Base-by-base conservation (phyloP, 345 rosid species). In the Bruguiera sexangula region DNA sequence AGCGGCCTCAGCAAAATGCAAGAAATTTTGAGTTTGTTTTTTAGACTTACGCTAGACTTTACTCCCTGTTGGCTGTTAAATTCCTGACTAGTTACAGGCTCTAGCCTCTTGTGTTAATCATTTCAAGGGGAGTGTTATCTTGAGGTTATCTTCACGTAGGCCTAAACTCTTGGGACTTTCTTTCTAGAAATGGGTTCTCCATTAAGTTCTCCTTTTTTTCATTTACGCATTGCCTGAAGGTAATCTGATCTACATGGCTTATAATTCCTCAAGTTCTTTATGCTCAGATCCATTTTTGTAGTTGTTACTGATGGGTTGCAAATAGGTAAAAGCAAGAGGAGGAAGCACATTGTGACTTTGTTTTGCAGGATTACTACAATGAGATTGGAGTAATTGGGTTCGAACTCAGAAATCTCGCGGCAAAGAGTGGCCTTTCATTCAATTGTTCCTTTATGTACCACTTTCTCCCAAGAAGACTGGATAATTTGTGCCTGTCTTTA, bases 291-390 rank as follows among this genome's bases (percentile, higher is more conserved):
- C 20, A 37, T 30, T 67, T 27, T 21, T 52, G 66, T 43, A 60
- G 10, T 29, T 48, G 24, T 54, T 36, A 32, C 60, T 27, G 50
- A 57, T 75, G 59, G 43, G 50, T 32, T 80, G 63, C 66, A 65
- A 69, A 21, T 73, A 73, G 73, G 15, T 70, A 91, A 97, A 94
- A 75, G 97, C 97, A 61, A 87, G 91, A 84, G 96, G 92, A 67
- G 93, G 92, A 68, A 80, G 76, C 75, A 31, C 96, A 89, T 30
- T 88, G 89, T 60, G 97, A 94, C 65, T 74, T 64, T 74, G 76
- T 87, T 79, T 75, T 94, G 69, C 88, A 94, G 82, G 86, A 82
- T 72, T 94, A 94, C 75, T 87, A 88, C 76, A 76, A 85, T 27
- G 29, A 27, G 29, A 27, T 27, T 27, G 29, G 29, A 27, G 29